Conservation (phyloP, 441 rosid genomes). For the Erysimum cheiri region DNA sequence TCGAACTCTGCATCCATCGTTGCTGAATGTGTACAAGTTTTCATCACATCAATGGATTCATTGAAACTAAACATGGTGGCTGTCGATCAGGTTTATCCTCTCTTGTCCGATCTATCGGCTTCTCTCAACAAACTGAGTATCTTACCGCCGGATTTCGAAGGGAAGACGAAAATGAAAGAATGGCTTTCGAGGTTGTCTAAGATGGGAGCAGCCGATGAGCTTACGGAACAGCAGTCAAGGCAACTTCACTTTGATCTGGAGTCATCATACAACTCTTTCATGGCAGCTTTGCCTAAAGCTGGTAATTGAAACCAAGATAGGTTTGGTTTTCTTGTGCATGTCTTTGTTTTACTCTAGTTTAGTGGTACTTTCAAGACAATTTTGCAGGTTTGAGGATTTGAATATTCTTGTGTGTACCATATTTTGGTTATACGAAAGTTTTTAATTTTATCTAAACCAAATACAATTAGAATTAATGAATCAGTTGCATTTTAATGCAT, state of each 20-base stretch:
- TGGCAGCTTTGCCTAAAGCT: constrained; percentile 96
- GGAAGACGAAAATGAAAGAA: constrained; percentile 91
- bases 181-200: constrained; percentile 84
- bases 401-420: constrained; percentile 9
- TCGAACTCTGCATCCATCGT: constrained; percentile 84
- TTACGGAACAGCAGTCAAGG: constrained; percentile 92
- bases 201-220: constrained; percentile 97
- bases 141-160: constrained; percentile 86
- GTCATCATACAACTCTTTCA: constrained; percentile 92
- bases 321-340: constrained; percentile 23
- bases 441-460: not conserved
- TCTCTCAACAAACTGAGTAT: constrained; percentile 71
- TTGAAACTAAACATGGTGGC: constrained; percentile 93
- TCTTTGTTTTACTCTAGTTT: constrained; percentile 16
- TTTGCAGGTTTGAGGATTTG: constrained; percentile 6
- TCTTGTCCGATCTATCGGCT: constrained; percentile 78
- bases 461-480: not conserved
- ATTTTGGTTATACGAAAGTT: constrained; percentile 7
- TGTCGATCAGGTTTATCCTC: constrained; percentile 91
- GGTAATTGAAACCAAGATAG: constrained; percentile 55
- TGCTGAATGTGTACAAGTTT: constrained; percentile 93
- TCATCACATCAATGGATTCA: constrained; percentile 95
- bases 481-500: no score
- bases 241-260: constrained; percentile 97
- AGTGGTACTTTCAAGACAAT: not conserved